Evolutionary conservation across 2,329 filamentous ascomycete genomes (phyloP).

Genomic region (Alternaria angustiovoidea): DNA sequence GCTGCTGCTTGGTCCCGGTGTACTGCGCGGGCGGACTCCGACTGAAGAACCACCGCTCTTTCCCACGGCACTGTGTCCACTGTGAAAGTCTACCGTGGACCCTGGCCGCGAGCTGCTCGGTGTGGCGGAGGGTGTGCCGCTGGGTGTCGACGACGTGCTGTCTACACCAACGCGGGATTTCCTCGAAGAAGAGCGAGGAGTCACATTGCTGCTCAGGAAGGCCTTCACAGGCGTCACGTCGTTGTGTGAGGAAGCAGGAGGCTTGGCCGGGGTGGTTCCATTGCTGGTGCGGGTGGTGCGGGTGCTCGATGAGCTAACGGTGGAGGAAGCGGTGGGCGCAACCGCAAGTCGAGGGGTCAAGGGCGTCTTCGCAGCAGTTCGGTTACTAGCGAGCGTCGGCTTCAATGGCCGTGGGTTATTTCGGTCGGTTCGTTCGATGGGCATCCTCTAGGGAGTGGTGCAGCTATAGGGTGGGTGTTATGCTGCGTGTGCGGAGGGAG

Average conservation of each 20-base stretch:
- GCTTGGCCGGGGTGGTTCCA: constrained; percentile 34
- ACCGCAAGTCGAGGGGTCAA: constrained; percentile 67
- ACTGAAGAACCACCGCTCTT: constrained; percentile 27
- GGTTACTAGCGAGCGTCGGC: constrained; percentile 72
- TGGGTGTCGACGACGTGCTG: constrained; percentile 72
- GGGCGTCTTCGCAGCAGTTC: constrained; percentile 60
- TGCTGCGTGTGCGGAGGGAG: constrained; percentile 26
- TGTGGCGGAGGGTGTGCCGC: constrained; percentile 62
- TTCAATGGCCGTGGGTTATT: constrained; percentile 68
- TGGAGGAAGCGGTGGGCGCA: constrained; percentile 33
- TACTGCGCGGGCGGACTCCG: constrained; percentile 49
- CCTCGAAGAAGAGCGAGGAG: constrained; percentile 78
- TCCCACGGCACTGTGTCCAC: constrained; percentile 32
- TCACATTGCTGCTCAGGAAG: constrained; percentile 73
- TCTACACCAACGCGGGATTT: constrained; percentile 70
- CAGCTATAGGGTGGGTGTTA: constrained; percentile 22
- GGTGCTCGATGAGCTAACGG: constrained; percentile 41
- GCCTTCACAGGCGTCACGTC: constrained; percentile 63
- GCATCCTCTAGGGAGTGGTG: constrained; percentile 43
- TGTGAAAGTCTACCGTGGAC: constrained; percentile 41
- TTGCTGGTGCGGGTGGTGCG: constrained; percentile 41
- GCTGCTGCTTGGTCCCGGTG: constrained; percentile 39
- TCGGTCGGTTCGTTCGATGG: constrained; percentile 53
- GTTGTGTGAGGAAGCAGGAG: constrained; percentile 53
- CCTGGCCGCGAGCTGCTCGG: constrained; percentile 47